Conservation (phyloP, 306 rosid genomes). For the Begonia masoniana region DNA sequence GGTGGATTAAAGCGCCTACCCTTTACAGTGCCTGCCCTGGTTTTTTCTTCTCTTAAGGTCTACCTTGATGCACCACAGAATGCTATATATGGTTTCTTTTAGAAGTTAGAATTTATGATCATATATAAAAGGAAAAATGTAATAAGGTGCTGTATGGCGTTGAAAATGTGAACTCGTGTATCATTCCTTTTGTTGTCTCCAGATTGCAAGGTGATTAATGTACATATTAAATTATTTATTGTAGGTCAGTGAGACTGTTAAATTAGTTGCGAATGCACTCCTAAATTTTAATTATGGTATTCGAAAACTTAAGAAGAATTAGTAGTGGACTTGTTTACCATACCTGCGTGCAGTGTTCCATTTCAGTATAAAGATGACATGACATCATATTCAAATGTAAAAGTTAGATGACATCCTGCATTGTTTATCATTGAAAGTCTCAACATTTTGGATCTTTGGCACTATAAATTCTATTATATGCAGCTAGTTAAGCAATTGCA, state of each 20-base stretch:
- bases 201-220: neutral
- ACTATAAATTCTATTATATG: constrained; percentile 20
- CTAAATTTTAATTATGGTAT: too few species aligned
- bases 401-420: neutral
- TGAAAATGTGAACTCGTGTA: too few species aligned
- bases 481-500: constrained; percentile 96
- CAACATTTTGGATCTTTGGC: constrained; percentile 4
- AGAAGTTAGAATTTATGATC: too few species aligned
- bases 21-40: constrained; percentile 78
- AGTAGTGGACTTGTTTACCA: neutral
- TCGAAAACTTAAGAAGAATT: too few species aligned
- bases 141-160: too few species aligned
- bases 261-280: neutral
- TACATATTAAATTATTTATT: neutral
- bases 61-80: constrained; percentile 5
- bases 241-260: neutral
- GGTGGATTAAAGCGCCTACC: constrained; percentile 95
- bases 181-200: too few species aligned
- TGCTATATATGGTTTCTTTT: too few species aligned
- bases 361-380: neutral
- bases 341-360: neutral
- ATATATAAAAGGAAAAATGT: too few species aligned
- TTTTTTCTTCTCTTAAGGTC: constrained; percentile 87
- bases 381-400: neutral
- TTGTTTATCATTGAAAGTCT: neutral